Base-by-base conservation (phyloP, 2,329 filamentous ascomycete genomes). In the Aspergillus amoenus region DNA sequence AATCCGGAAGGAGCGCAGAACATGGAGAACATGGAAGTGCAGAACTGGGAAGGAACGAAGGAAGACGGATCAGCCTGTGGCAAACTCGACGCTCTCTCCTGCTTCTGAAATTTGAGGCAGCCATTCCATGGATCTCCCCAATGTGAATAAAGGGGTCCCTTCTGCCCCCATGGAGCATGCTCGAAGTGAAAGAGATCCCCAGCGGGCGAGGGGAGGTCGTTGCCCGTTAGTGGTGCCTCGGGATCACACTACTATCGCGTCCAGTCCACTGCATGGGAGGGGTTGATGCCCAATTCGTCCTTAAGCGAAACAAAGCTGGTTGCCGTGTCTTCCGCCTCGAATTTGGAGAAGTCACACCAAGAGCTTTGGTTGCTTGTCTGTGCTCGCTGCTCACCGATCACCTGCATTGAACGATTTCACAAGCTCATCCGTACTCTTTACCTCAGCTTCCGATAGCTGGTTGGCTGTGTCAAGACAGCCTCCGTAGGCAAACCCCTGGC, bases 241-340 rank as follows among this genome's bases (percentile, higher is more conserved):
- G 59, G 27, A 45, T 54, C 56, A 60, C 43, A 52, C 55, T 53
- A 49, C 55, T 53, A 50, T 55, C 30, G 44, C 50, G 27, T 41
- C 46, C 52, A 54, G 46, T 51, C 53, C 47, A 44, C 56, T 51
- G 55, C 54, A 55, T 56, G 55, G 56, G 62, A 60, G 62, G 59
- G 57, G 62, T 62, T 57, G 61, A 60, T 64, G 61, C 62, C 62
- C 59, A 63, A 64, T 59, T 61, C 37, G 49, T 27, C 43, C 41
- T 57, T 58, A 60, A 60, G 57, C 61, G 57, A 63, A 59, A 59
- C 12, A 54, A 50, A 53, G 24, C 24, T 56, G 44, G 45, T 51
- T 59, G 61, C 61, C 57, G 61, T 64, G 51, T 58, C 57, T 60
- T 64, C 60, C 62, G 43, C 52, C 44, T 42, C 44, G 24, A 24